These are phyloP conservation scores for Collybia nuda DNA, from an alignment of 768 basidiomycete species.

Conservation along the genomic window DNA sequence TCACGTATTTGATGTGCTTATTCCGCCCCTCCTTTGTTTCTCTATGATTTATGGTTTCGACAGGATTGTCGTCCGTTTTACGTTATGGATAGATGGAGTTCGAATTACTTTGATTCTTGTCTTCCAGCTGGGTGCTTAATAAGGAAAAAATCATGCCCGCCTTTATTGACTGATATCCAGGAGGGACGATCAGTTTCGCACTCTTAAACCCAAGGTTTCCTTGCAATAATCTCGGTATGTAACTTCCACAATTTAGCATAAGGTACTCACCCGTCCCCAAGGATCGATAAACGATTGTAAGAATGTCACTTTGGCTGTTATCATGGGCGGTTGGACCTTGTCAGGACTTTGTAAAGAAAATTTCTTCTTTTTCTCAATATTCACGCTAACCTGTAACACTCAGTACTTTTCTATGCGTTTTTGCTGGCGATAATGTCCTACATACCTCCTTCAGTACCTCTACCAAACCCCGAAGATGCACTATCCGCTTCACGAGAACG, in stretches of 20 bases:
- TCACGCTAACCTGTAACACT: not conserved
- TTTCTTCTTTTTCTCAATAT: not conserved
- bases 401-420: constrained; percentile 28
- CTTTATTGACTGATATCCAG: constrained; percentile 10
- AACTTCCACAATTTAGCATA: not conserved
- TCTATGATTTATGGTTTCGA: not conserved
- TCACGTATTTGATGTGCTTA: constrained; percentile 35
- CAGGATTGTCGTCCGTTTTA: constrained; percentile 40
- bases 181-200: constrained; percentile 30
- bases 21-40: not conserved
- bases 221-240: constrained; percentile 31
- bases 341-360: constrained; percentile 32
- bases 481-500: constrained; percentile 1
- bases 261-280: constrained; percentile 5
- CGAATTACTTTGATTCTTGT: constrained; percentile 28
- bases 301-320: constrained; percentile 22
- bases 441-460: constrained; percentile 21
- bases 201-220: constrained; percentile 29
- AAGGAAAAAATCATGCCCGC: too few relatives aligned
- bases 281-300: constrained; percentile 29
- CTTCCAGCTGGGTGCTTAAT: constrained; percentile 25
- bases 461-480: constrained; percentile 21
- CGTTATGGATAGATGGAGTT: constrained; percentile 35
- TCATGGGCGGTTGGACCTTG: constrained; percentile 29
- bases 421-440: constrained; percentile 27